Conservation (phyloP, 352 stramenopile species). For the Phytopythium sindhum region DNA sequence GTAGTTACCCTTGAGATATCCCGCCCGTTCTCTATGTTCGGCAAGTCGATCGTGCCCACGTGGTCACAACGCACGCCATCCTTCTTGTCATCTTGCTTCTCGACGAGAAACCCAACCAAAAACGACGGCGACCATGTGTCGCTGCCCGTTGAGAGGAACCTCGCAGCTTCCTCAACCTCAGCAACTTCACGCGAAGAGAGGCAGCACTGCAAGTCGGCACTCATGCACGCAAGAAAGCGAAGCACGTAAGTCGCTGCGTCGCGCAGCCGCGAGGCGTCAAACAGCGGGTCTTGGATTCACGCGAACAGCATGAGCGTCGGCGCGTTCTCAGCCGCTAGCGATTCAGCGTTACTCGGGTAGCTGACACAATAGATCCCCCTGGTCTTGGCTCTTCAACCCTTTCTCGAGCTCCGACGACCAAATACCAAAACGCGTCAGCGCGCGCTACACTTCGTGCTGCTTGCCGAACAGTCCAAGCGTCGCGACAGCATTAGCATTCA, state of each 20-base stretch:
- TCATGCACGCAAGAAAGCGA: conserved; percentile 41
- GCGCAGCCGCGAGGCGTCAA: conserved; percentile 37
- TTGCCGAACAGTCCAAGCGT: conserved; percentile 56
- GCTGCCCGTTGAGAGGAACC: conserved; percentile 8
- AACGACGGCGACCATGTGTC: conserved; percentile 11
- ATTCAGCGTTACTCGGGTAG: not conserved
- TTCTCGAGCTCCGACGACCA: conserved; percentile 33
- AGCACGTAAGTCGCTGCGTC: conserved; percentile 60
- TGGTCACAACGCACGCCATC: conserved; percentile 24
- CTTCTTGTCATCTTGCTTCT: conserved; percentile 37
- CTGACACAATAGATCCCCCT: conserved; percentile 53
- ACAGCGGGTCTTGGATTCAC: conserved; percentile 49
- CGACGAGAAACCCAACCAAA: conserved; percentile 31
- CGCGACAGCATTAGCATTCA: conserved; percentile 14
- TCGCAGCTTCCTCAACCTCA: conserved; percentile 13
- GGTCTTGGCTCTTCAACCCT: conserved; percentile 22
- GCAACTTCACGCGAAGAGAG: conserved; percentile 17
- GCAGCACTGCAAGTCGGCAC: conserved; percentile 27
- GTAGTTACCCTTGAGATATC: conserved; percentile 11
- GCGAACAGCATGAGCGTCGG: conserved; percentile 43
- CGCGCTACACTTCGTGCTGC: conserved; percentile 39
- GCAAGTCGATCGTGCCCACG: conserved; percentile 3
- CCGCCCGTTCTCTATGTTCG: not conserved
- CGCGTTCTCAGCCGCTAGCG: not conserved
- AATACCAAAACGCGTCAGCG: conserved; percentile 28